Conservation (phyloP, 2,329 filamentous ascomycete genomes). For the Thielaviopsis musarum region DNA sequence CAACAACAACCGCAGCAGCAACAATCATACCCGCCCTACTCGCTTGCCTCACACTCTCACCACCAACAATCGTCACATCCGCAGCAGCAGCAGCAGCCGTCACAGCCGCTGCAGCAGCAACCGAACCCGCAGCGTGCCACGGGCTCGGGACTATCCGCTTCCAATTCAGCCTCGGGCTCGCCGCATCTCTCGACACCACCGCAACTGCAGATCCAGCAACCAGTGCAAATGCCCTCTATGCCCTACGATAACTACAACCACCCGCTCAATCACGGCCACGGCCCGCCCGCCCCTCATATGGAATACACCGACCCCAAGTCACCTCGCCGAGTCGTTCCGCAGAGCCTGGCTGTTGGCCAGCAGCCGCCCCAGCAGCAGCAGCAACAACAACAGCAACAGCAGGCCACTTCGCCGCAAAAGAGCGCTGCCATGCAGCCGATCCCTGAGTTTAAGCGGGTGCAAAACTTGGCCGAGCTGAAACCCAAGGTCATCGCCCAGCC, state of each 20-base stretch:
- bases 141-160: constrained; percentile 34
- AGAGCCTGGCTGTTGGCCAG: constrained; percentile 17
- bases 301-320: constrained; percentile 43
- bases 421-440: constrained; percentile 46
- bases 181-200: constrained; percentile 10
- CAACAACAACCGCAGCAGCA: constrained; percentile 5
- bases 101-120: constrained; percentile 39
- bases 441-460: constrained; percentile 72
- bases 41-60: background rate
- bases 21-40: background rate
- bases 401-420: constrained; percentile 3
- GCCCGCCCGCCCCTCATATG: constrained; percentile 36
- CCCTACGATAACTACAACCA: constrained; percentile 45
- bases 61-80: background rate
- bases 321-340: constrained; percentile 35
- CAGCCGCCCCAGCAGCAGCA: constrained; percentile 11
- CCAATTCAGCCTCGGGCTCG: constrained; percentile 18
- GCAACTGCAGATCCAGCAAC: constrained; percentile 10
- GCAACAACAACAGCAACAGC: constrained; percentile 15
- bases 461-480: constrained; percentile 54
- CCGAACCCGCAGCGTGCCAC: constrained; percentile 26
- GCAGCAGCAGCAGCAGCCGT: background rate
- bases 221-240: constrained; percentile 11
- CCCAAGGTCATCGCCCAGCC: constrained; percentile 78
- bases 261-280: constrained; percentile 1